Percentiles rank a stretch among this genome's conserved stretches.
Conservation (phyloP, 2,329 filamentous ascomycete species). For the Coniochaeta hoffmannii region DNA sequence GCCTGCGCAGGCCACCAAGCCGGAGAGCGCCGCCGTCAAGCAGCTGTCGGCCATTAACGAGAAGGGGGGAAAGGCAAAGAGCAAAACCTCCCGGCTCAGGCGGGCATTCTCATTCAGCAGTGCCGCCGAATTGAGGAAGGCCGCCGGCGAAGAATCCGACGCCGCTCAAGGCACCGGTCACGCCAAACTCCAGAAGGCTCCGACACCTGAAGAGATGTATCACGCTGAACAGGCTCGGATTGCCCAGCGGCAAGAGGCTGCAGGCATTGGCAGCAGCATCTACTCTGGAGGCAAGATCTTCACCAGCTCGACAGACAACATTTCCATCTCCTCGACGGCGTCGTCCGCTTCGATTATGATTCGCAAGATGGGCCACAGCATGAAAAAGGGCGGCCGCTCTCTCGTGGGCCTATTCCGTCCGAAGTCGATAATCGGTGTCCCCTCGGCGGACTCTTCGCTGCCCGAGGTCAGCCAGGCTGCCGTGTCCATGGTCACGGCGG, state of each 20-base stretch:
- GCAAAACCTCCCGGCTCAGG: constrained; percentile 78
- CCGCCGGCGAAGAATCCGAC: constrained; percentile 39
- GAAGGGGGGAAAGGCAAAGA: constrained; percentile 68
- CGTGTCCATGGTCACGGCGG: constrained; percentile 91
- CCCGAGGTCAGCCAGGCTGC: constrained; percentile 68
- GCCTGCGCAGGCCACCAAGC: constrained; percentile 20
- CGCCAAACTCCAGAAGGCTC: constrained; percentile 58
- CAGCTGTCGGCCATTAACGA: constrained; percentile 83
- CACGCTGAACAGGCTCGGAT: constrained; percentile 90
- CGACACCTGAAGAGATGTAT: constrained; percentile 54
- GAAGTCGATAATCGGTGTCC: constrained; percentile 79
- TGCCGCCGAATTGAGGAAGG: constrained; percentile 79
- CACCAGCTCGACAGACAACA: constrained; percentile 84
- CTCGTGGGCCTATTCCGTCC: constrained; percentile 91
- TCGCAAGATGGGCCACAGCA: constrained; percentile 96
- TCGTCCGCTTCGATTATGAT: constrained; percentile 92
- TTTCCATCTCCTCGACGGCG: constrained; percentile 84
- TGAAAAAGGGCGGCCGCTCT: constrained; percentile 89
- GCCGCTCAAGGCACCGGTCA: constrained; percentile 30
- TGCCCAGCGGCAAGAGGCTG: constrained; percentile 84
- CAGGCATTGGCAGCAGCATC: constrained; percentile 85
- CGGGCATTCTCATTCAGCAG: constrained; percentile 96
- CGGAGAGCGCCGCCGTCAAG: constrained; percentile 67
- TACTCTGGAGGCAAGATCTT: constrained; percentile 85
- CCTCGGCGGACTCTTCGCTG: constrained; percentile 59